Percentiles rank a stretch among this genome's conserved stretches.
Conservation (phyloP, 768 basidiomycete species). For the Mycena latifolia region DNA sequence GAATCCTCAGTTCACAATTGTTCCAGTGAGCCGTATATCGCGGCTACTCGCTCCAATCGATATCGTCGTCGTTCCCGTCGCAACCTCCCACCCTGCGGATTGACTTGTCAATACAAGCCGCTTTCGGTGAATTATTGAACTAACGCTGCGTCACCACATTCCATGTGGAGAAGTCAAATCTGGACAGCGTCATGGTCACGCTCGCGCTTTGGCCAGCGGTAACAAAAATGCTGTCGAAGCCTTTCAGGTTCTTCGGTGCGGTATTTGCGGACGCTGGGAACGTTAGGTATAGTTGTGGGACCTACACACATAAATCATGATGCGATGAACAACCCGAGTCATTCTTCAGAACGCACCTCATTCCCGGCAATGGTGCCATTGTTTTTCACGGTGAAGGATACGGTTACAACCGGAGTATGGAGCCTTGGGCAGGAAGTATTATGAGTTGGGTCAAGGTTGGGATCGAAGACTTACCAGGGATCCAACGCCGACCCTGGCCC, state of each 20-base stretch:
- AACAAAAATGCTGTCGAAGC: conserved; percentile 66
- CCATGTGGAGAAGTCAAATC: conserved; percentile 69
- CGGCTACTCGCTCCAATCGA: conserved; percentile 64
- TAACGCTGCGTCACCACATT: conserved; percentile 59
- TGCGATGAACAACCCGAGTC: neutral
- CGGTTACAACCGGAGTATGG: conserved; percentile 64
- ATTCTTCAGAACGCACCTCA: conserved; percentile 53
- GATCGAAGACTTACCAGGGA: conserved; percentile 52
- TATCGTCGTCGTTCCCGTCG: conserved; percentile 60
- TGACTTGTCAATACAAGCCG: neutral
- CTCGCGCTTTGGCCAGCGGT: conserved; percentile 56
- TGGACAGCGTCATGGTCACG: conserved; percentile 61
- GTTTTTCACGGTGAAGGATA: conserved; percentile 66
- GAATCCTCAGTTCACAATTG: conserved; percentile 49
- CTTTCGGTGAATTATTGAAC: neutral
- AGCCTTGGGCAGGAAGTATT: conserved; percentile 51
- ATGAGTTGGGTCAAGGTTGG: too few relatives aligned
- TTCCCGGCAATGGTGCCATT: conserved; percentile 65
- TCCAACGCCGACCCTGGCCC: conserved; percentile 66
- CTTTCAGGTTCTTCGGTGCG: conserved; percentile 66
- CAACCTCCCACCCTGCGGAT: conserved; percentile 59
- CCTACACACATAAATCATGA: conserved; percentile 43
- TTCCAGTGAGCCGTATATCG: conserved; percentile 59
- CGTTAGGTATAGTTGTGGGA: conserved; percentile 68
- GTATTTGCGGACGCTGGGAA: conserved; percentile 61